Evolutionary conservation across 495 filamentous ascomycete genomes (phyloP).

Genomic region (Evernia prunastri): DNA sequence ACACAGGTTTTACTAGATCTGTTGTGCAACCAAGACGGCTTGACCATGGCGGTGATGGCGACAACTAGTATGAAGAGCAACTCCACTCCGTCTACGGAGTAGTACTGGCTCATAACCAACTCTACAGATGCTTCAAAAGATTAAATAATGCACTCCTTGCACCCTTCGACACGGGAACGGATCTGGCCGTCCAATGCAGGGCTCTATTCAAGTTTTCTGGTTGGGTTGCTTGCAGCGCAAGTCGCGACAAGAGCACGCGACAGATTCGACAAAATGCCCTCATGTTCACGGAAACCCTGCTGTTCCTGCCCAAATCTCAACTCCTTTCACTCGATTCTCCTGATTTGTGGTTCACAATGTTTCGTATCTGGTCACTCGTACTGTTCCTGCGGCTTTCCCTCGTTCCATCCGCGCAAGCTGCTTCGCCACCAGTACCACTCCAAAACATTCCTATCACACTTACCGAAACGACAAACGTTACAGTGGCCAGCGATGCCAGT

Average conservation of each 20-base stretch:
- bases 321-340: not conserved
- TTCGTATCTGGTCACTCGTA: not conserved
- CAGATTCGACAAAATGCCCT: not conserved
- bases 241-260: not conserved
- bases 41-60: not conserved
- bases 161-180: not conserved
- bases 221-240: slow-evolving; percentile 6
- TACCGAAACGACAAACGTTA: not conserved
- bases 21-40: not conserved
- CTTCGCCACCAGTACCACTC: not conserved
- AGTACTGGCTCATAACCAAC: not conserved
- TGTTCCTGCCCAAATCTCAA: not conserved
- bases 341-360: not conserved
- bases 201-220: not conserved
- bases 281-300: not conserved
- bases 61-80: not conserved
- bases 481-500: not conserved
- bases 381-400: too few species aligned
- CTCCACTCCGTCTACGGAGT: not conserved
- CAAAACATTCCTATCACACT: not conserved
- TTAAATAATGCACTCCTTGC: not conserved
- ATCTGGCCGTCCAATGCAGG: not conserved
- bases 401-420: not conserved
- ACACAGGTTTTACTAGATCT: too few species aligned
- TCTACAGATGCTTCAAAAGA: not conserved